Evolutionary conservation across 2,329 filamentous ascomycete species (phyloP).

Genomic region (Lizonia empirigonia): DNA sequence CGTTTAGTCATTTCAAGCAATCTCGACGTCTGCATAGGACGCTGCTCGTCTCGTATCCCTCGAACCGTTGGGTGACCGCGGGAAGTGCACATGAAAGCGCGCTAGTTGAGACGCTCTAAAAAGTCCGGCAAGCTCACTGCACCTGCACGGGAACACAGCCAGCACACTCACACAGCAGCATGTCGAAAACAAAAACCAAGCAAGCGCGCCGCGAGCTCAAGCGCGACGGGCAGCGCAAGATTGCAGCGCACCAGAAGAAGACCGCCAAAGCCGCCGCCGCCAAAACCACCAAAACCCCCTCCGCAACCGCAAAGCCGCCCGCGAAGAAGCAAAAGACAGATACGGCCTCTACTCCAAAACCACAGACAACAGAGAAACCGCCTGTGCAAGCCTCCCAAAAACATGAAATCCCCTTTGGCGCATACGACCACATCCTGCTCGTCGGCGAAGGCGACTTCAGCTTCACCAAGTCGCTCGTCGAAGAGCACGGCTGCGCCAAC

Average conservation of each 20-base stretch:
- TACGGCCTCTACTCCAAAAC: neutral
- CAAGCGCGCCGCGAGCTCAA: slow-evolving; percentile 42
- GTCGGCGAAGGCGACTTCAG: slow-evolving; percentile 82
- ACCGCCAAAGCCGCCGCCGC: slow-evolving; percentile 24
- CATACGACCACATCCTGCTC: slow-evolving; percentile 72
- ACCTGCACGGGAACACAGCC: neutral
- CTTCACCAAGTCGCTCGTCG: slow-evolving; percentile 71
- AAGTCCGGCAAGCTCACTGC: slow-evolving; percentile 2
- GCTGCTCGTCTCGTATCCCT: neutral
- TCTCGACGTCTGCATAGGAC: slow-evolving; percentile 26
- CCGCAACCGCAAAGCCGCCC: slow-evolving; percentile 14
- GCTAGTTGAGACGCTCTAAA: slow-evolving; percentile 27
- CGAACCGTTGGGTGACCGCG: slow-evolving; percentile 3
- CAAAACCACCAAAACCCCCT: slow-evolving; percentile 1
- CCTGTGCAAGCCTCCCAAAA: slow-evolving; percentile 40
- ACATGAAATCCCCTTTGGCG: slow-evolving; percentile 70
- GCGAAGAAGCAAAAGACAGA: slow-evolving; percentile 19
- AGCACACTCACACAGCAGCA: slow-evolving; percentile 16
- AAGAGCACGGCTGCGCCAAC: slow-evolving; percentile 68
- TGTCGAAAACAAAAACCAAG: slow-evolving; percentile 47
- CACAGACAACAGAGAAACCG: slow-evolving; percentile 4
- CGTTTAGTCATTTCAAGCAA: slow-evolving; percentile 46
- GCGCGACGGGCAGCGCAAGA: slow-evolving; percentile 39
- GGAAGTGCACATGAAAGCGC: slow-evolving; percentile 6
- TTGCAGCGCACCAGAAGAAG: slow-evolving; percentile 34